phyloP scores from a whole-genome alignment of 1,139 yeast genomes.

The Scheffersomyces segobiensis region DNA sequence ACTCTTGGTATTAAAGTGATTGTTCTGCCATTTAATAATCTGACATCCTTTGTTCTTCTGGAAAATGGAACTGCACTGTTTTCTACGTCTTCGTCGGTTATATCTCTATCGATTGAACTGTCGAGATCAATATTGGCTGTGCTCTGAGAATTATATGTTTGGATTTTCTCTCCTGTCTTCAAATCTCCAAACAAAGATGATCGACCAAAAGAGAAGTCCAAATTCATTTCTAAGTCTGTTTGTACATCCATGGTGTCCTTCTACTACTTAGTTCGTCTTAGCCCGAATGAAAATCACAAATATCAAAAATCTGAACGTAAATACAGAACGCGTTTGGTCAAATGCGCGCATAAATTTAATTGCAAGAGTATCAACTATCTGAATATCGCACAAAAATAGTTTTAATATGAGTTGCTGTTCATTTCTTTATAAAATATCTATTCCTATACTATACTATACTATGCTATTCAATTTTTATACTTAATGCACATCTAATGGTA shows the following conservation, averaged over 20 bases:
- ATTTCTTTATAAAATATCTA: too few relatives aligned
- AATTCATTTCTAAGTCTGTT: background rate
- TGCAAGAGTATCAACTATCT: too few relatives aligned
- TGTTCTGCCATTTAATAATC: slow-evolving; percentile 25
- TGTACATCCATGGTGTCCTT: background rate
- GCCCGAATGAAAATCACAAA: background rate
- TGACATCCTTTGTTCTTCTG: slow-evolving; percentile 18
- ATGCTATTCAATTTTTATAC: too few relatives aligned
- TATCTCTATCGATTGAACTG: background rate
- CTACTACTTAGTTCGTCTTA: background rate
- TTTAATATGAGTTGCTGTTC: background rate
- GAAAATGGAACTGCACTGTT: slow-evolving; percentile 6
- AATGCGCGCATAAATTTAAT: background rate
- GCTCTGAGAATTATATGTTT: background rate
- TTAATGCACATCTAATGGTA: background rate
- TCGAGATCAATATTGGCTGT: background rate
- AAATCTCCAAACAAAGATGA: slow-evolving; percentile 11
- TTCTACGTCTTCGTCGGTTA: background rate
- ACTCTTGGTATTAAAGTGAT: slow-evolving; percentile 18
- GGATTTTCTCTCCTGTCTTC: background rate
- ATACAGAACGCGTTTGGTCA: background rate
- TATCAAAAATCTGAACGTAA: background rate
- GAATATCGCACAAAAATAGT: background rate
- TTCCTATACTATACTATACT: too few relatives aligned
- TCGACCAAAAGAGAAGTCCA: slow-evolving; percentile 10